Evolutionary conservation across 495 filamentous ascomycete species (phyloP), one percentile per base, ranked within the genome.

Genomic region (Lophiotrema nucula): DNA sequence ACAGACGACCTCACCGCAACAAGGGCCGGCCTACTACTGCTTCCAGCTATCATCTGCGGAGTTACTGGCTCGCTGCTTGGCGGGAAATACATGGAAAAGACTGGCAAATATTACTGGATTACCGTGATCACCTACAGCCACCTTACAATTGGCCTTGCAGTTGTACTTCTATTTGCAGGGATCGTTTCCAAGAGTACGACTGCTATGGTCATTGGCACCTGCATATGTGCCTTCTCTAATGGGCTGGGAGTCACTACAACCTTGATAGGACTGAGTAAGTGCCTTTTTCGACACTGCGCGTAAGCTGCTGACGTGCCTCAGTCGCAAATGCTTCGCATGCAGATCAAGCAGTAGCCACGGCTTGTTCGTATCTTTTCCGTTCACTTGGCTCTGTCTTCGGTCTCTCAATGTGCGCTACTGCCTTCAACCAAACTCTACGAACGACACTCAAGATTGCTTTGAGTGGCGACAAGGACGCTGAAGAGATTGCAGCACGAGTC

Each of bases 361-460:
- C 90, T 1, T 91, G 88, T 69, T 88, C 83, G 1, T 96, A 95
- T 69, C 80, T 95, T 1, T 96, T 96, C 77, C 84, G 90, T 3
- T 86, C 87, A 3, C 74, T 95, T 10, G 90, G 90, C n/a, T 84
- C 82, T 3, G 84, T 89, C 8, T 78, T 88, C 18, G 88, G 89
- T 8, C 70, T 95, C 33, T 86, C 85, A 21, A 67, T 89, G 22
- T 79, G 83, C 13, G 81, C 88, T 0, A 90, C 87, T 2, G 77
- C 90, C 15, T 79, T 90, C 16, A 90, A 96, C 67, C 84, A 88
- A 57, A 74, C 76, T 11, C 74, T 96, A 21, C 78, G 88, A 4
- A 71, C 67, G 2, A 74, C 80, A 28, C 73, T 95, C n/a, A 70
- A 72, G 19, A 70, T 67, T 13, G 73, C 66, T 1, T 69, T 92